These are phyloP conservation scores for Ophiostoma fasciatum DNA, from an alignment of 2,329 filamentous ascomycete species.

Conservation along the genomic window DNA sequence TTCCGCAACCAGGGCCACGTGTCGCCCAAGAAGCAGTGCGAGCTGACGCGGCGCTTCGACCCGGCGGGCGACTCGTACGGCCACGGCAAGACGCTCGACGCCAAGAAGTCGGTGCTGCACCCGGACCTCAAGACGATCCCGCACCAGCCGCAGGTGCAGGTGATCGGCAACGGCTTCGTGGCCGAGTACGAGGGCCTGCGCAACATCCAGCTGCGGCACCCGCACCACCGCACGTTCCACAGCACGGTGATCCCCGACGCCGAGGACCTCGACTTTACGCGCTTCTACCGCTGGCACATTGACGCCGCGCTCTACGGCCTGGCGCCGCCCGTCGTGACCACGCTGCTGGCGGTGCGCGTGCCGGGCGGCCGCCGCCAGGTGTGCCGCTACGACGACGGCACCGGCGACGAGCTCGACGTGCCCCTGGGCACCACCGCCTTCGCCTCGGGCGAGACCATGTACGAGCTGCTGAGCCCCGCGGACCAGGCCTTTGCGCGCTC, in stretches of 20 bases:
- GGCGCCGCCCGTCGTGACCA: constrained; percentile 56
- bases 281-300: constrained; percentile 66
- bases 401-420: constrained; percentile 48
- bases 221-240: constrained; percentile 66
- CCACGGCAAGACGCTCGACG: constrained; percentile 59
- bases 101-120: constrained; percentile 49
- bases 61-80: constrained; percentile 49
- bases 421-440: constrained; percentile 67
- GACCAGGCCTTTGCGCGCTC: constrained; percentile 54
- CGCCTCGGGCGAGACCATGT: constrained; percentile 56
- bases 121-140: constrained; percentile 70
- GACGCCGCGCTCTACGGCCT: constrained; percentile 65
- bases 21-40: constrained; percentile 56
- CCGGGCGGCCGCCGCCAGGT: constrained; percentile 37
- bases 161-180: constrained; percentile 63
- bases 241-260: constrained; percentile 40
- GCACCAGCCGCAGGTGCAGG: constrained; percentile 64
- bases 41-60: constrained; percentile 61
- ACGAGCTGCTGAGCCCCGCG: constrained; percentile 45
- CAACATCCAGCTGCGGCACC: constrained; percentile 55
- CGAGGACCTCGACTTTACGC: constrained; percentile 31
- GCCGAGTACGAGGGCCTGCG: constrained; percentile 54
- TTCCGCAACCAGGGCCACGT: constrained; percentile 52
- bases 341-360: constrained; percentile 55
- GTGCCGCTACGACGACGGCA: constrained; percentile 59